Percentiles rank a stretch among this genome's conserved stretches.
These are phyloP conservation scores for Raphanus raphanistrum DNA, from an alignment of 345 rosid species.

Conservation along the genomic window DNA sequence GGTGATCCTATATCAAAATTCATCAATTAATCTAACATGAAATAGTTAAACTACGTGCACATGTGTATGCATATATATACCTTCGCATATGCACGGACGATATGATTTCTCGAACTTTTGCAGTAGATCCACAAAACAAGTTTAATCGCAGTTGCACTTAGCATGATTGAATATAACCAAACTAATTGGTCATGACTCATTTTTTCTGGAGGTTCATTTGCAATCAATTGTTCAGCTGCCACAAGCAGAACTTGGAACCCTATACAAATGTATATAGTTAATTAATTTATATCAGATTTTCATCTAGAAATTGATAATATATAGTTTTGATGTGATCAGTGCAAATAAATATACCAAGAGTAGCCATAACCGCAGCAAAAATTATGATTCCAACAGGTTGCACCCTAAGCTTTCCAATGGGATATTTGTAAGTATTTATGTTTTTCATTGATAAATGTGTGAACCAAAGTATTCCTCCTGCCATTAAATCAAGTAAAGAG, in stretches of 20 bases:
- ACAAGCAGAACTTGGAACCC: slow-evolving; percentile 76
- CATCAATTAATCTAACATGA: slow-evolving; percentile 2
- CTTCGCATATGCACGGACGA: slow-evolving; percentile 92
- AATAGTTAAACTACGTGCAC: neutral
- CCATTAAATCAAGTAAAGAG: slow-evolving; percentile 93
- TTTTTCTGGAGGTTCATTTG: slow-evolving; percentile 45
- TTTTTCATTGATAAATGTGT: slow-evolving; percentile 84
- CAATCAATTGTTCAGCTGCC: slow-evolving; percentile 62
- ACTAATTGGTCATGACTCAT: slow-evolving; percentile 51
- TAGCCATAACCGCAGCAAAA: slow-evolving; percentile 94
- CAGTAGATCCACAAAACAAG: slow-evolving; percentile 86
- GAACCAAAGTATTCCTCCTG: slow-evolving; percentile 96
- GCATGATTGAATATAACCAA: slow-evolving; percentile 80
- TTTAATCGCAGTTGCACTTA: slow-evolving; percentile 72
- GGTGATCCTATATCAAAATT: slow-evolving; percentile 65
- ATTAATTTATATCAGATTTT: neutral
- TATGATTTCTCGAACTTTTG: slow-evolving; percentile 64
- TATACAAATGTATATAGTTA: slow-evolving; percentile 24
- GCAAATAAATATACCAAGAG: slow-evolving; percentile 62
- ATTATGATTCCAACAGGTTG: slow-evolving; percentile 93
- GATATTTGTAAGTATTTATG: slow-evolving; percentile 79
- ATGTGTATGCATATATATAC: slow-evolving; percentile 35
- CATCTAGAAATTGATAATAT: neutral
- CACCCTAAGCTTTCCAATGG: slow-evolving; percentile 91
- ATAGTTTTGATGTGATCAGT: neutral